Evolutionary conservation across 495 filamentous ascomycete genomes (phyloP).

Genomic region (Talaromyces ruber): DNA sequence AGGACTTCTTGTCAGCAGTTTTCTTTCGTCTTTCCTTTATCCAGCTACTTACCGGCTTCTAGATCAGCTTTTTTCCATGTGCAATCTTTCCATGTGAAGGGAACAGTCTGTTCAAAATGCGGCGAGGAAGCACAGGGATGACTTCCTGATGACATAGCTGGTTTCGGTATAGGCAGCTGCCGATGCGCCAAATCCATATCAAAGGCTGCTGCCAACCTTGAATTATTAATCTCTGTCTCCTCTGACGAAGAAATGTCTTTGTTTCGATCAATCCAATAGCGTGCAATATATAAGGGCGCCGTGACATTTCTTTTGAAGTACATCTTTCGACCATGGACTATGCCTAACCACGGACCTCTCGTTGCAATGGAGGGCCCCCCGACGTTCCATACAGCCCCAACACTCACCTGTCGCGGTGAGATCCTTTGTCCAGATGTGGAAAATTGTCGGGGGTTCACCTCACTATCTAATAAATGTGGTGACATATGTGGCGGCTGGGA

Average conservation of each 20-base stretch:
- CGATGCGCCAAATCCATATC: slow-evolving; percentile 63
- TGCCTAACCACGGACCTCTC: slow-evolving; percentile 29
- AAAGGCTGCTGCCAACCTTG: slow-evolving; percentile 72
- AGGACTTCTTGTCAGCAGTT: background rate
- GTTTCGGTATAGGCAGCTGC: slow-evolving; percentile 40
- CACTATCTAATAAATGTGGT: slow-evolving; percentile 27
- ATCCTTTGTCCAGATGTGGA: slow-evolving; percentile 5
- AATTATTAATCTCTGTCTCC: slow-evolving; percentile 60
- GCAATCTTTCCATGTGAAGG: slow-evolving; percentile 48
- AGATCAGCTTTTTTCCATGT: slow-evolving; percentile 48
- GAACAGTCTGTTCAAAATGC: slow-evolving; percentile 23
- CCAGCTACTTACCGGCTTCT: slow-evolving; percentile 37
- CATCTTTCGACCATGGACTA: slow-evolving; percentile 54
- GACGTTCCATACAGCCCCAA: slow-evolving; percentile 72
- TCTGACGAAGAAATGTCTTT: slow-evolving; percentile 43
- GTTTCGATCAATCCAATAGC: slow-evolving; percentile 40
- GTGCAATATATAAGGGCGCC: slow-evolving; percentile 62
- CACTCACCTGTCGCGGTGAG: slow-evolving; percentile 41
- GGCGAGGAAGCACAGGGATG: slow-evolving; percentile 20
- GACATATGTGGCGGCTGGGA: slow-evolving; percentile 20
- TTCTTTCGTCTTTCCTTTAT: background rate
- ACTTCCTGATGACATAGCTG: slow-evolving; percentile 10
- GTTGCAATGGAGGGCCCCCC: slow-evolving; percentile 53
- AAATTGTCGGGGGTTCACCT: slow-evolving; percentile 8
- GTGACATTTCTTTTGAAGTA: slow-evolving; percentile 61